A percentile compares a stretch with the other conserved stretches of the same genome.
These are phyloP conservation scores for Solanum chiquidenum DNA, from an alignment of 257 asterid species.

Conservation along the genomic window DNA sequence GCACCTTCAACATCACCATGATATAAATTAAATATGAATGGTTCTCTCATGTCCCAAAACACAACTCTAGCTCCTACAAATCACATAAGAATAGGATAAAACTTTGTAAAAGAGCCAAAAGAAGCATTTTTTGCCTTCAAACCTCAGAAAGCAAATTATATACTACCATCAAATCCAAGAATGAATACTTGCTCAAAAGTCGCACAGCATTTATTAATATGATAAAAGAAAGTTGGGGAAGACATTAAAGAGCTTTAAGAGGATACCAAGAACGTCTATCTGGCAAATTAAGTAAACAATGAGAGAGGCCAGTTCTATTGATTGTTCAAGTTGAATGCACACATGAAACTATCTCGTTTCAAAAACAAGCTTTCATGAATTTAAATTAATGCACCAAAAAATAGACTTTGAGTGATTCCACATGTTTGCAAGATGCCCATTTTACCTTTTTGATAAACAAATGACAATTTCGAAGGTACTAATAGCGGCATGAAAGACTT, in stretches of 20 bases:
- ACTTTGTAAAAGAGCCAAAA: neutral
- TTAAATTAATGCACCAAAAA: neutral
- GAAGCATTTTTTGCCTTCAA: neutral
- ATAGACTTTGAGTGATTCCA: neutral
- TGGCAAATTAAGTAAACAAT: neutral
- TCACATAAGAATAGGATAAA: slow-evolving; percentile 6
- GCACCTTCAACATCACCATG: slow-evolving; percentile 64
- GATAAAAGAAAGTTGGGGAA: neutral
- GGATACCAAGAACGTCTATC: neutral
- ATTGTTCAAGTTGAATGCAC: neutral
- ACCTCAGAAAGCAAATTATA: neutral
- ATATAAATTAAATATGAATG: slow-evolving; percentile 58
- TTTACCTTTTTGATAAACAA: neutral
- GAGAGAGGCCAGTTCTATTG: neutral
- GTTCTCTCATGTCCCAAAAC: slow-evolving; percentile 90
- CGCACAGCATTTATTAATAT: neutral
- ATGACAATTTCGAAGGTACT: neutral
- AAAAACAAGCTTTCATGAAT: neutral
- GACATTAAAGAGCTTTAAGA: neutral
- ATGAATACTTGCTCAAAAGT: neutral
- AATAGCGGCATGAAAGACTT: neutral
- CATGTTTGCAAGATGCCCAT: neutral
- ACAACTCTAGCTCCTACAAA: slow-evolving; percentile 73
- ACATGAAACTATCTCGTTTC: neutral
- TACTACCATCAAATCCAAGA: neutral